Conservation (phyloP, 2,329 filamentous ascomycete genomes). For the Talaromyces sp. region DNA sequence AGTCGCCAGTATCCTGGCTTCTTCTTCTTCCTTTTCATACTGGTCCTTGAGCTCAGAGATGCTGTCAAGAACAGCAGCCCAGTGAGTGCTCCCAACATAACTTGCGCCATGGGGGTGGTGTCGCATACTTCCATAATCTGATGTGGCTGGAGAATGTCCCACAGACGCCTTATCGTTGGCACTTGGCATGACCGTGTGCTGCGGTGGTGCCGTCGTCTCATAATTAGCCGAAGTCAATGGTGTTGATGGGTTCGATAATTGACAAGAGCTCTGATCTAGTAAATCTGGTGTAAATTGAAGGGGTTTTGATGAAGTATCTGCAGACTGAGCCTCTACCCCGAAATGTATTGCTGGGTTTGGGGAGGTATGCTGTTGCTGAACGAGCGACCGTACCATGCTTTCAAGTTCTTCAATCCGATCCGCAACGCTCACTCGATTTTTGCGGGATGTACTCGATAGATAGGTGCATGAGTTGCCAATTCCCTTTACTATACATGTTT, state of each 20-base stretch:
- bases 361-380: neutral
- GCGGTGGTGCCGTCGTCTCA: neutral
- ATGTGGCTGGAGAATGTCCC: neutral
- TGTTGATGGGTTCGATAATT: neutral
- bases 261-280: neutral
- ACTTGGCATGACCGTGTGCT: neutral
- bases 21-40: conserved; percentile 1
- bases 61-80: conserved; percentile 30
- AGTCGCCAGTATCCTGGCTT: conserved; percentile 12
- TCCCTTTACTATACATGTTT: neutral
- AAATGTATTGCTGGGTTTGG: neutral
- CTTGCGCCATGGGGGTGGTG: conserved; percentile 20
- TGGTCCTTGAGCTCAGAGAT: conserved; percentile 31
- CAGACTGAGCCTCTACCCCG: neutral
- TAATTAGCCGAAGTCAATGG: neutral
- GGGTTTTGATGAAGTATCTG: neutral
- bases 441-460: neutral
- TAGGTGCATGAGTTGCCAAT: neutral
- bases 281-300: neutral
- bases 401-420: neutral
- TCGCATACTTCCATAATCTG: conserved; percentile 26
- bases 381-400: neutral
- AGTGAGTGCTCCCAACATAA: conserved; percentile 33
- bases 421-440: neutral
- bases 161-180: neutral